Evolutionary conservation across 192 early-diverging fungal species (phyloP), one percentile per base, ranked within the genome.

Genomic region (Geosiphon pyriformis): DNA sequence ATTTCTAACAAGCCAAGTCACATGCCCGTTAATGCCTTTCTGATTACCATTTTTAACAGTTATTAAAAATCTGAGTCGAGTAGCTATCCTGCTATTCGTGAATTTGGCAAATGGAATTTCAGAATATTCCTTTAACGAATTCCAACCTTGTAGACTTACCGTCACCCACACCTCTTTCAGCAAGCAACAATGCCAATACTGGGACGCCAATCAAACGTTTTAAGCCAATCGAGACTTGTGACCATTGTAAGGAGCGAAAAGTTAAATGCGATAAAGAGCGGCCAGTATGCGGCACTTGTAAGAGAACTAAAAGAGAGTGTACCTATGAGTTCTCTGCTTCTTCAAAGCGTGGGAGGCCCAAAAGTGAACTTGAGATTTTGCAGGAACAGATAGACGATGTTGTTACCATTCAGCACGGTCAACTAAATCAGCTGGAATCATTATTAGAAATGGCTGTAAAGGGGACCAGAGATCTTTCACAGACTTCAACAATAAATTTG

Each of bases 231-330:
- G 64, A 65, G 30, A 65, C 64, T 2, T 65, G 64, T 37, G 64
- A 65, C 27, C 52, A 65, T 35, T 65, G 64, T 25, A 65, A 65
- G 25, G 20, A 54, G 42, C 64, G 64, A 37, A 65, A 65, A 55
- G 64, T 65, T 51, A 65, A 55, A 42, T 65, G 64, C 37, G 64
- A 65, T 15, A 65, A 54, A 55, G 64, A 54, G 35, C 26, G 64
- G 6, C 64, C 64, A 29, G 22, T 25, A 4, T 65, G 64, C 20
- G 64, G 64, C 12, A 65, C 64, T 35, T 65, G 64, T 34, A 51
- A 37, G 18, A 65, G 50, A 54, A 30, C 64, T 37, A 35, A 55
- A 37, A 30, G 64, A 53, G 64, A 65, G 17, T 65, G 64, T 29
- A 65, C 33, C 10, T 65, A 65, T 65, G 33, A 53, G 18, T 54